Evolutionary conservation across 805 yeast genomes (phyloP).

Genomic region (Saturnispora hagleri): DNA sequence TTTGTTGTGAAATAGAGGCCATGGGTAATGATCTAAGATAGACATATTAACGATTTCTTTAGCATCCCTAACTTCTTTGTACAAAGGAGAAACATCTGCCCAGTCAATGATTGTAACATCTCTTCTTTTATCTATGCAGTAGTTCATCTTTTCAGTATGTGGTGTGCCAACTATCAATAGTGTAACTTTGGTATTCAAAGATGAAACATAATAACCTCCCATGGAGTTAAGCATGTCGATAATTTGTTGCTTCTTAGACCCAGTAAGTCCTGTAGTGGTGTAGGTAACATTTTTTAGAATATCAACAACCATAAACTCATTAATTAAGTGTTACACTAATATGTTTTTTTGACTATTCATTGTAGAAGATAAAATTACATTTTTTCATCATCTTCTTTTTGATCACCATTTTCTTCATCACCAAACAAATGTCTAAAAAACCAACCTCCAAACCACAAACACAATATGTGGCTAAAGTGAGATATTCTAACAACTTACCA

Average conservation of each 20-base stretch:
- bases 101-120: conserved; percentile 52
- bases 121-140: conserved; percentile 38
- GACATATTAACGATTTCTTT: neutral
- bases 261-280: conserved; percentile 47
- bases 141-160: conserved; percentile 46
- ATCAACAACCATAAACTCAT: neutral
- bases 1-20: conserved; percentile 39
- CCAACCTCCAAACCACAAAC: conserved; percentile 7
- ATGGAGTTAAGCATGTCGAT: conserved; percentile 38
- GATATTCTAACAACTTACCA: conserved; percentile 82
- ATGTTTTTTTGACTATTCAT: neutral
- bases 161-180: conserved; percentile 52
- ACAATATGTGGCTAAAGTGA: conserved; percentile 61
- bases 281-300: conserved; percentile 40
- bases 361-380: neutral
- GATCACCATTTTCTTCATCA: neutral
- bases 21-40: conserved; percentile 13
- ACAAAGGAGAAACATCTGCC: conserved; percentile 31
- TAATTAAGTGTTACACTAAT: neutral
- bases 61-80: conserved; percentile 32
- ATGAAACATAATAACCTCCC: conserved; percentile 52
- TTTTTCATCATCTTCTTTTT: neutral
- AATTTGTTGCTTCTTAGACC: conserved; percentile 33
- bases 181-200: conserved; percentile 52
- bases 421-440: neutral